Percentiles rank a stretch among this genome's conserved stretches.
phyloP scores from a whole-genome alignment of 495 filamentous ascomycete genomes.

The Rusavskia elegans region DNA sequence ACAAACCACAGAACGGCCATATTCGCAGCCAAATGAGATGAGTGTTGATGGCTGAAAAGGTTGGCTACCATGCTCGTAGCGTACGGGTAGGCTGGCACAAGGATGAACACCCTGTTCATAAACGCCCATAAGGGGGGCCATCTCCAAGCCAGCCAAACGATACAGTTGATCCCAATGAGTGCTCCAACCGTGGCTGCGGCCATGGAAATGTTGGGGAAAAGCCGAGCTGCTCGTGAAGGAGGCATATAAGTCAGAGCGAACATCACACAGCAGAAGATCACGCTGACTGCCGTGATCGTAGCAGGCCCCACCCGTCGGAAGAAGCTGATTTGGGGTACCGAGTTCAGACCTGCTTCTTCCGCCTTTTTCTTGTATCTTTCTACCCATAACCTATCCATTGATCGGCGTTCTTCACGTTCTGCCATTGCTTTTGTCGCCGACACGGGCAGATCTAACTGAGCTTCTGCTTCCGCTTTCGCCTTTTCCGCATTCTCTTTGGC shows the following conservation, averaged over 20 bases:
- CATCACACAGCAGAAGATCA: conserved; percentile 32
- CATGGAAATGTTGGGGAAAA: conserved; percentile 62
- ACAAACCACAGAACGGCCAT: conserved; percentile 46
- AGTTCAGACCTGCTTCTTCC: background rate
- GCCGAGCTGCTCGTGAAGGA: conserved; percentile 36
- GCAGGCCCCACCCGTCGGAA: conserved; percentile 51
- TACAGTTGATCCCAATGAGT: conserved; percentile 49
- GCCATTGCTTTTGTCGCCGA: conserved; percentile 23
- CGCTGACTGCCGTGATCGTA: conserved; percentile 34
- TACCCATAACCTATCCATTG: conserved; percentile 21
- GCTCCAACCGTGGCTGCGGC: conserved; percentile 59
- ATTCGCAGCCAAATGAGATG: conserved; percentile 53
- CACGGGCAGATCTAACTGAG: background rate
- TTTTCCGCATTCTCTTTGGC: background rate
- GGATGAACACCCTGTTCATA: conserved; percentile 65
- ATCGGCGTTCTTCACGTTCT: conserved; percentile 13
- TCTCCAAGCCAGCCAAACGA: conserved; percentile 49
- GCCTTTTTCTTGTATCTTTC: conserved; percentile 26
- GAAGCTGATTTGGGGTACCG: conserved; percentile 28
- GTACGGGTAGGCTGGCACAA: conserved; percentile 51
- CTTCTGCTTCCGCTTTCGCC: background rate
- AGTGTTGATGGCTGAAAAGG: conserved; percentile 61
- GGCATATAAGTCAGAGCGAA: conserved; percentile 49
- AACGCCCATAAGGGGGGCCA: conserved; percentile 52
- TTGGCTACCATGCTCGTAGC: conserved; percentile 49